A percentile compares a stretch with the other conserved stretches of the same genome.
These are phyloP conservation scores for Curvularia verruculosa DNA, from an alignment of 2,329 filamentous ascomycete genomes.

Conservation along the genomic window DNA sequence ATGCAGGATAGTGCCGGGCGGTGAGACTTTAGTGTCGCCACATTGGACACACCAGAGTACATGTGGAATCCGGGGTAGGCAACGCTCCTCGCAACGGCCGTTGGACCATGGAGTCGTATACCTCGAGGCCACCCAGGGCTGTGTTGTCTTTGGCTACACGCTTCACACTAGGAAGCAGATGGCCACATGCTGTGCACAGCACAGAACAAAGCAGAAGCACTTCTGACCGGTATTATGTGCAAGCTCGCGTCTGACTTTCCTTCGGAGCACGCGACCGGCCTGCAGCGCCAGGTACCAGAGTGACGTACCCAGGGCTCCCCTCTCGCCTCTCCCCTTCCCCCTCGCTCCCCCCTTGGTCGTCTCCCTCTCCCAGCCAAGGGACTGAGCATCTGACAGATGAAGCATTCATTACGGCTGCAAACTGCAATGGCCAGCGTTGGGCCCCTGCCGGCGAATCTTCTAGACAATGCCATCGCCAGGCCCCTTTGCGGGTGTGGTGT, in stretches of 20 bases:
- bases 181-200: too few relatives aligned
- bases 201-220: not conserved
- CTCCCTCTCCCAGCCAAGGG: constrained; percentile 8
- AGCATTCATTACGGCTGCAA: constrained; percentile 6
- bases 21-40: too few relatives aligned
- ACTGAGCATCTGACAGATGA: constrained; percentile 15
- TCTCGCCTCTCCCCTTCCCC: too few relatives aligned
- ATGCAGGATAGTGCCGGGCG: too few relatives aligned
- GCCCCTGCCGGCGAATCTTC: constrained; percentile 15
- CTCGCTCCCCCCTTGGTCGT: constrained; percentile 2
- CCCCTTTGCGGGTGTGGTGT: constrained; percentile 3
- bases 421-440: constrained; percentile 9
- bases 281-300: constrained; percentile 20
- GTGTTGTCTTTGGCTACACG: not conserved
- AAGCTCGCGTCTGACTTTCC: not conserved
- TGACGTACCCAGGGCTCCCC: constrained; percentile 23
- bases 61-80: constrained; percentile 18
- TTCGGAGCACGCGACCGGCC: constrained; percentile 14
- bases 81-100: not conserved
- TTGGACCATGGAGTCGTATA: not conserved
- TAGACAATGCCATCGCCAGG: constrained; percentile 15
- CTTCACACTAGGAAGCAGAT: not conserved
- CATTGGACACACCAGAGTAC: too few relatives aligned
- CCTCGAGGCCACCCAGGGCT: not conserved
- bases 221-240: not conserved